These are phyloP conservation scores for Xylariaceae sp. DNA, from an alignment of 2,329 filamentous ascomycete species.

Conservation along the genomic window DNA sequence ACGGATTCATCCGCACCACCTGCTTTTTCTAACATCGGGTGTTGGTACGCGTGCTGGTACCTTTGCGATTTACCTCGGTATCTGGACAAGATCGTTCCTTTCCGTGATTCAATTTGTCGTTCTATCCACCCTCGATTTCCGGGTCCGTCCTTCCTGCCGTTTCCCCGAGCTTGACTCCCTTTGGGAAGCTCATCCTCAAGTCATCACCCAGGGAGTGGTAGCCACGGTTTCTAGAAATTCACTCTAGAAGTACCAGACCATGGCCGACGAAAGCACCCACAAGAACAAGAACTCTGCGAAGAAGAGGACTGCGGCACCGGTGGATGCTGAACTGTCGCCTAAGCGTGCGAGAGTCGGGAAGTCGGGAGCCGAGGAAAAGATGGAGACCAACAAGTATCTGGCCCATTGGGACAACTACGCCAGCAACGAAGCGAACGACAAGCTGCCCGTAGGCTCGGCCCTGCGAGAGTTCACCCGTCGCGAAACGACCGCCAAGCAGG, in stretches of 20 bases:
- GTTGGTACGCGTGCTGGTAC: neutral
- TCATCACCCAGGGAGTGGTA: neutral
- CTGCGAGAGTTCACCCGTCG: slow-evolving; percentile 69
- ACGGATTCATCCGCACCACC: neutral
- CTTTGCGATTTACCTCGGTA: neutral
- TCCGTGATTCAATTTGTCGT: neutral
- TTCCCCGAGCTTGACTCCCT: too few relatives aligned
- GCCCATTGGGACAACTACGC: slow-evolving; percentile 67
- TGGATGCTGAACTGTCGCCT: slow-evolving; percentile 18
- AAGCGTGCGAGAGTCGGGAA: slow-evolving; percentile 31
- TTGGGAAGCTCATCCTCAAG: neutral
- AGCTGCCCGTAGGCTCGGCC: slow-evolving; percentile 37
- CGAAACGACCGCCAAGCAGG: slow-evolving; percentile 71
- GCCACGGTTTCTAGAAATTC: neutral
- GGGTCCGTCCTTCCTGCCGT: too few relatives aligned
- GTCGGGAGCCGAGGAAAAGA: slow-evolving; percentile 27
- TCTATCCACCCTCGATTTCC: too few relatives aligned
- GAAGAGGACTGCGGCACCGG: slow-evolving; percentile 28
- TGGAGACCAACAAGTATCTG: slow-evolving; percentile 72
- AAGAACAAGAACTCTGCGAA: slow-evolving; percentile 23
- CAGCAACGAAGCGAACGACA: slow-evolving; percentile 34
- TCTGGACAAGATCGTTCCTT: neutral
- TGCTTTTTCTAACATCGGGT: neutral
- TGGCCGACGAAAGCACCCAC: slow-evolving; percentile 19
- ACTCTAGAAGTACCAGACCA: slow-evolving; percentile 3